Evolutionary conservation across 2,329 filamentous ascomycete genomes (phyloP).

Genomic region (Talaromyces sp.): DNA sequence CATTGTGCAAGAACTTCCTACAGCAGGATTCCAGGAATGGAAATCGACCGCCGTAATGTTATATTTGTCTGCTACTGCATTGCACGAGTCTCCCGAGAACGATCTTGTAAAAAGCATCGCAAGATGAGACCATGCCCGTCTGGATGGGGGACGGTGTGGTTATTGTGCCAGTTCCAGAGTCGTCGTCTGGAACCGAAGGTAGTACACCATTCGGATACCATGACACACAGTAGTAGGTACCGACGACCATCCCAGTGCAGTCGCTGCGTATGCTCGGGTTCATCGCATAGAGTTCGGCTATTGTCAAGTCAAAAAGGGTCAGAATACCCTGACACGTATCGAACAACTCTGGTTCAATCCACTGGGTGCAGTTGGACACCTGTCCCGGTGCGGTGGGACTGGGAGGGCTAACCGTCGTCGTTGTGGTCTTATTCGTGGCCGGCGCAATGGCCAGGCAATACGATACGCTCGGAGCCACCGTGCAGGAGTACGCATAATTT

Average conservation of each 20-base stretch:
- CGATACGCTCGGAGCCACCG: background rate
- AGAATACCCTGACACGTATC: background rate
- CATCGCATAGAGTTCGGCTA: constrained; percentile 3
- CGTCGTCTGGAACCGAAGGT: background rate
- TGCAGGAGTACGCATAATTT: background rate
- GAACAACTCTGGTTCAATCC: background rate
- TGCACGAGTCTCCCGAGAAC: background rate
- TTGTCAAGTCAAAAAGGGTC: background rate
- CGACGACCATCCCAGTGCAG: constrained; percentile 21
- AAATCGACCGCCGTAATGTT: background rate
- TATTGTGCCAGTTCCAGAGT: background rate
- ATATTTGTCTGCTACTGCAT: background rate
- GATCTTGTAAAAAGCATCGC: background rate
- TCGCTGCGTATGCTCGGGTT: constrained; percentile 24
- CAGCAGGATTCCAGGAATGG: background rate
- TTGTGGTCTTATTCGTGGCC: too few species aligned
- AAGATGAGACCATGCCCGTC: background rate
- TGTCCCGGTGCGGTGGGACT: background rate
- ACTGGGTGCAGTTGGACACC: background rate
- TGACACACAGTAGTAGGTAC: constrained; percentile 19
- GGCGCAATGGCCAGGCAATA: background rate
- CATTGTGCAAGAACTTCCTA: background rate
- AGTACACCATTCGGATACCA: background rate
- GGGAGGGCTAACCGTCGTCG: background rate
- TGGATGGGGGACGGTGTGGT: background rate